A percentile compares a stretch with the other conserved stretches of the same genome.
These are phyloP conservation scores for Talaromyces funiculosus DNA, from an alignment of 2,329 filamentous ascomycete genomes.

Conservation along the genomic window DNA sequence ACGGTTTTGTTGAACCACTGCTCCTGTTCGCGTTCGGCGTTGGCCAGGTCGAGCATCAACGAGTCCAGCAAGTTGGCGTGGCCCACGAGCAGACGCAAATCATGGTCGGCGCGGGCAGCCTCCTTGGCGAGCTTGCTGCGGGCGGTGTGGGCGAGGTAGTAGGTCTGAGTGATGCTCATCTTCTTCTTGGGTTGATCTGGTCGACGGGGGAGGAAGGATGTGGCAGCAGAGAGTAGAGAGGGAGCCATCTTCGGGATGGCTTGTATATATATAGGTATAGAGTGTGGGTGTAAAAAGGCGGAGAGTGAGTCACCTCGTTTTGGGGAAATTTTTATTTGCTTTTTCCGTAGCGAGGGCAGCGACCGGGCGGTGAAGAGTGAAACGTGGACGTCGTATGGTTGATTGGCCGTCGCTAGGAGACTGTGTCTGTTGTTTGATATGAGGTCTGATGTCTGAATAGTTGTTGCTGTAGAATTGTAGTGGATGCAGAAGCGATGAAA, in stretches of 20 bases:
- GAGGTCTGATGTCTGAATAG: neutral
- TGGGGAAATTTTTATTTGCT: neutral
- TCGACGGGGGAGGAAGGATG: neutral
- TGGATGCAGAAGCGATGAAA: neutral
- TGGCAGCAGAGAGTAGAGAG: neutral
- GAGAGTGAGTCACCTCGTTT: constrained; percentile 10
- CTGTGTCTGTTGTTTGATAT: neutral
- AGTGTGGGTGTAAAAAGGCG: neutral
- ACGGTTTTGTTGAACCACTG: constrained; percentile 97
- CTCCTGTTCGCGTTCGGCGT: constrained; percentile 93
- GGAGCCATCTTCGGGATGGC: constrained; percentile 4
- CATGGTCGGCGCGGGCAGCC: constrained; percentile 84
- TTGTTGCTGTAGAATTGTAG: neutral
- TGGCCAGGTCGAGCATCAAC: constrained; percentile 84
- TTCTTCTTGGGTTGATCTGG: constrained; percentile 49
- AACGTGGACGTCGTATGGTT: neutral
- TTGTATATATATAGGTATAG: neutral
- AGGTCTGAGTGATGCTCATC: constrained; percentile 98
- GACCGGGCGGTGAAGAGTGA: constrained; percentile 4
- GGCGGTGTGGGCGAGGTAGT: constrained; percentile 96
- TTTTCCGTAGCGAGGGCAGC: neutral
- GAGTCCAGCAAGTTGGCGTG: constrained; percentile 97
- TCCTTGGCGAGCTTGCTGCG: constrained; percentile 92
- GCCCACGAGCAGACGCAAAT: constrained; percentile 90
- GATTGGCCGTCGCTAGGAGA: neutral